A percentile compares a stretch with the other conserved stretches of the same genome.
Conservation (phyloP, 495 filamentous ascomycete genomes). For the Cladorrhinum samala region DNA sequence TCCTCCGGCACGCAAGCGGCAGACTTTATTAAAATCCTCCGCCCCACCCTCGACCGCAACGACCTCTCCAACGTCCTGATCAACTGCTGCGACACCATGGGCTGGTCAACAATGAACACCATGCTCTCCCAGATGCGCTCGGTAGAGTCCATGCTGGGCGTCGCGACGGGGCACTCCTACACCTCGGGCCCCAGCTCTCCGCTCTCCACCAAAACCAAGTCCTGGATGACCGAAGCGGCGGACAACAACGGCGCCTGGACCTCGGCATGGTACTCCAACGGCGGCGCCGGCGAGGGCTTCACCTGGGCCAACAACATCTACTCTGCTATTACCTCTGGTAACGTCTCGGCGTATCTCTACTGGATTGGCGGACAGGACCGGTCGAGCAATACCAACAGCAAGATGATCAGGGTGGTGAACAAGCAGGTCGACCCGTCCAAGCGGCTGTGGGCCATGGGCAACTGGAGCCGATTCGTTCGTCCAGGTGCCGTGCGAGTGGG, state of each 20-base stretch:
- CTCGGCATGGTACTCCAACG: conserved; percentile 42
- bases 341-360: conserved; percentile 46
- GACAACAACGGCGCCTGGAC: conserved; percentile 41
- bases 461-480: conserved; percentile 40
- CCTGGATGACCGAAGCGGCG: conserved; percentile 50
- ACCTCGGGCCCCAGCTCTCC: conserved; percentile 31
- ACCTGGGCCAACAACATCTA: conserved; percentile 53
- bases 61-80: conserved; percentile 35
- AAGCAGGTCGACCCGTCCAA: conserved; percentile 29
- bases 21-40: conserved; percentile 47
- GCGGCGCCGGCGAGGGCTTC: conserved; percentile 44
- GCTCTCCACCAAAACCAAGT: conserved; percentile 31
- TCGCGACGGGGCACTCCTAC: conserved; percentile 46
- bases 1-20: conserved; percentile 43
- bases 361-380: conserved; percentile 45
- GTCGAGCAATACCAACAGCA: conserved; percentile 31
- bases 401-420: conserved; percentile 35
- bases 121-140: conserved; percentile 39
- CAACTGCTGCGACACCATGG: conserved; percentile 48
- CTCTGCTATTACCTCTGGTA: conserved; percentile 34
- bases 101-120: conserved; percentile 37
- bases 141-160: conserved; percentile 32
- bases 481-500: conserved; percentile 42
- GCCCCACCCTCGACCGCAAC: conserved; percentile 35
- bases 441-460: conserved; percentile 45